Conservation (phyloP, 495 filamentous ascomycete genomes). For the Cryomyces antarcticus region DNA sequence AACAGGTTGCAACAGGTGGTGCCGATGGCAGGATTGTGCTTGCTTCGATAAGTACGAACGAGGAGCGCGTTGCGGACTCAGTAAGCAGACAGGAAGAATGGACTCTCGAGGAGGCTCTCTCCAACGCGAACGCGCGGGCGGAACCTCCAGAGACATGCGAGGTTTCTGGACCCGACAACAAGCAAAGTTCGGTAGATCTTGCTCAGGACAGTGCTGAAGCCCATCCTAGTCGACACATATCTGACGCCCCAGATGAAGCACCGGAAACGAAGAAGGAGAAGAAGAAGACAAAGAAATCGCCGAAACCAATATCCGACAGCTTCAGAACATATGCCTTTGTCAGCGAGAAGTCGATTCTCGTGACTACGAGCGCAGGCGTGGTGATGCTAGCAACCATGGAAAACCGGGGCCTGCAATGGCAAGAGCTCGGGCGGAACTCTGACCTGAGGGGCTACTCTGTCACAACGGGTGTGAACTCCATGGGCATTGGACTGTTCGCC, state of each 20-base stretch:
- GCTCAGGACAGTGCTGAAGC: too few relatives aligned
- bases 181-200: not conserved
- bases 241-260: not conserved
- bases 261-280: not conserved
- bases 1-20: constrained; percentile 58
- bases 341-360: constrained; percentile 32
- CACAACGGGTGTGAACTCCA: constrained; percentile 13
- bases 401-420: not conserved
- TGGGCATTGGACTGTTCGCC: constrained; percentile 27
- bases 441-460: constrained; percentile 27
- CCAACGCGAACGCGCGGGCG: not conserved
- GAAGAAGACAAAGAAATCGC: constrained; percentile 1
- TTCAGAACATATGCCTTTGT: constrained; percentile 50
- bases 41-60: not conserved
- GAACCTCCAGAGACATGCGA: not conserved
- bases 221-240: too few relatives aligned
- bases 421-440: not conserved
- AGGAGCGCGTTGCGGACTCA: not conserved
- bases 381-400: constrained; percentile 28
- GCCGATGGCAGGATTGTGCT: constrained; percentile 42
- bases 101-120: not conserved
- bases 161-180: constrained; percentile 6
- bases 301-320: constrained; percentile 12
- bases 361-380: constrained; percentile 36
- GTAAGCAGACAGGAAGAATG: not conserved